phyloP scores from a whole-genome alignment of 1,284 basidiomycete genomes.

The Pterulicium gracile region DNA sequence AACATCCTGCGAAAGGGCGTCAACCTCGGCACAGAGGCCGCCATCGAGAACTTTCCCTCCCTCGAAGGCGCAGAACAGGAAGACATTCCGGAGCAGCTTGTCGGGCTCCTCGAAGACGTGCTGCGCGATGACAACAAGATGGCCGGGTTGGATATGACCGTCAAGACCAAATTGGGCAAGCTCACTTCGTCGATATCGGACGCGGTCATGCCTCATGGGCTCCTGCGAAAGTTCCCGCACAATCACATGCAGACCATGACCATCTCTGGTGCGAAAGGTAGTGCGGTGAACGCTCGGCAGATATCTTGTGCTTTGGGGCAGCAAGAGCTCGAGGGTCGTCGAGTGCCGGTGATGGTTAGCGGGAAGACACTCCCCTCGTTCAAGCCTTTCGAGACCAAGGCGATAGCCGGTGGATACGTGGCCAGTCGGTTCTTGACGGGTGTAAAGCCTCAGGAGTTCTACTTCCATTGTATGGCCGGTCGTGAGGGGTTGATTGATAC shows the following conservation, averaged over 20 bases:
- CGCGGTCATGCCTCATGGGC: constrained; percentile 81
- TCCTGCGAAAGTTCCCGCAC: constrained; percentile 89
- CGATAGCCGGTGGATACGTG: constrained; percentile 98
- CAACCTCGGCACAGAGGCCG: constrained; percentile 76
- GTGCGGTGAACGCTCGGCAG: constrained; percentile 94
- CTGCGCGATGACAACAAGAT: constrained; percentile 97
- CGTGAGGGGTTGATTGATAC: constrained; percentile 99
- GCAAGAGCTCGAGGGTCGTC: constrained; percentile 96
- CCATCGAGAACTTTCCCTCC: constrained; percentile 84
- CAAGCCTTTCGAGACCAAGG: constrained; percentile 93
- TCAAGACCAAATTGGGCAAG: constrained; percentile 77
- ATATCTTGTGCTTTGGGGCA: constrained; percentile 97
- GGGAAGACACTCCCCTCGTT: constrained; percentile 98
- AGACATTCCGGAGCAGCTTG: constrained; percentile 43
- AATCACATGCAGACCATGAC: constrained; percentile 99
- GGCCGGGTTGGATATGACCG: constrained; percentile 89
- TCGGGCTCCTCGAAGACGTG: constrained; percentile 78
- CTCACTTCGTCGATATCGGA: constrained; percentile 89
- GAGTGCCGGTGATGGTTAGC: constrained; percentile 98
- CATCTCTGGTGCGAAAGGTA: constrained; percentile 96
- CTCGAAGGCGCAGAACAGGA: constrained; percentile 36
- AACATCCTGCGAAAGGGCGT: constrained; percentile 62
- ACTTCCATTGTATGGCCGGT: constrained; percentile 99
- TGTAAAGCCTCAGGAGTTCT: constrained; percentile 97
- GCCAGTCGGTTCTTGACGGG: constrained; percentile 99